Conservation (phyloP, 768 basidiomycete genomes). For the Tulasnella sp. region DNA sequence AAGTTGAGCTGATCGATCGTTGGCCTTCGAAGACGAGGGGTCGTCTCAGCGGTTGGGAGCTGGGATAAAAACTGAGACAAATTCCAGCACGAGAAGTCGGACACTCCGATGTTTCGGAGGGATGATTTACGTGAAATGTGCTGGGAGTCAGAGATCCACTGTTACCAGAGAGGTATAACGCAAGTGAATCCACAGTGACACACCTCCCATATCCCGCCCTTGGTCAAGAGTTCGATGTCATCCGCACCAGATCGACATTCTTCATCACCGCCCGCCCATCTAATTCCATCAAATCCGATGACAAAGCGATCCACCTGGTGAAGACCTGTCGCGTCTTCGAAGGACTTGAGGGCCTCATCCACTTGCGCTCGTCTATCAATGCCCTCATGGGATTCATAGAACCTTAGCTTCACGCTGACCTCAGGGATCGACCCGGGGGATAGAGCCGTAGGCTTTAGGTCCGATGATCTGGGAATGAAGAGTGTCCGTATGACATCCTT, state of each 20-base stretch:
- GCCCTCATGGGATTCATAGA: slow-evolving; percentile 11
- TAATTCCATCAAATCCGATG: slow-evolving; percentile 13
- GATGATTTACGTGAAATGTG: slow-evolving; percentile 10
- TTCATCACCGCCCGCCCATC: slow-evolving; percentile 16
- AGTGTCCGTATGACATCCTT: background rate
- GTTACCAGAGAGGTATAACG: background rate
- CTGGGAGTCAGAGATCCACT: background rate
- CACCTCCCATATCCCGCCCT: slow-evolving; percentile 14
- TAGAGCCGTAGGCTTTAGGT: background rate
- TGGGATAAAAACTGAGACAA: background rate
- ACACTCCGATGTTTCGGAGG: slow-evolving; percentile 13
- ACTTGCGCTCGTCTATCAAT: slow-evolving; percentile 9
- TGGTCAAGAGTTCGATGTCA: slow-evolving; percentile 9
- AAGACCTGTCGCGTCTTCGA: slow-evolving; percentile 17
- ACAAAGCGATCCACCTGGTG: slow-evolving; percentile 14
- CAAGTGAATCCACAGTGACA: background rate
- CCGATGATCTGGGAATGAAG: slow-evolving; percentile 9
- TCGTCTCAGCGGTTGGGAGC: background rate
- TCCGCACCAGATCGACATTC: slow-evolving; percentile 6
- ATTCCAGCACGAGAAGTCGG: slow-evolving; percentile 15
- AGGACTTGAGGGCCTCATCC: slow-evolving; percentile 12
- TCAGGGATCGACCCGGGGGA: slow-evolving; percentile 3
- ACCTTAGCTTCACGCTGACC: slow-evolving; percentile 17
- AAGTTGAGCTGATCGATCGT: slow-evolving; percentile 17
- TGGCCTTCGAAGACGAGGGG: background rate